Evolutionary conservation across 768 basidiomycete genomes (phyloP).

Genomic region (Lentinula detonsa): DNA sequence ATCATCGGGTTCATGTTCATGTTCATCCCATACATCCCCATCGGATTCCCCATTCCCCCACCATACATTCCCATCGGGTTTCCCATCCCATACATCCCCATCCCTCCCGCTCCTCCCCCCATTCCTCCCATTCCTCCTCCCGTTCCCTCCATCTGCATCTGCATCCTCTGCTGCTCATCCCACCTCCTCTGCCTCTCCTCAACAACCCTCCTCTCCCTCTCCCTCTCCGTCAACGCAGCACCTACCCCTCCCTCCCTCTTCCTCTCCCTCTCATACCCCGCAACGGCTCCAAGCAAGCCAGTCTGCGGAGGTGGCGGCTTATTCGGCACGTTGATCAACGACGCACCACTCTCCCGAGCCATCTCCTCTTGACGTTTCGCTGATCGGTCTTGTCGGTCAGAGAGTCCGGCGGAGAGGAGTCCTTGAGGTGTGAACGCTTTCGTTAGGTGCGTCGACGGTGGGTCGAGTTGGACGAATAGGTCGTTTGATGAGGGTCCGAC

Average conservation of each 20-base stretch:
- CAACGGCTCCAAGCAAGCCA: conserved; percentile 93
- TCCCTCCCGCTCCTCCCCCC: not conserved
- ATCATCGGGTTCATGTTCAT: conserved; percentile 19
- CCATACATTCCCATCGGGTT: conserved; percentile 13
- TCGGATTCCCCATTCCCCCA: conserved; percentile 8
- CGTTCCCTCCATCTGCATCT: conserved; percentile 20
- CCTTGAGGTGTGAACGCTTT: conserved; percentile 96
- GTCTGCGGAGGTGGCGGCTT: conserved; percentile 95
- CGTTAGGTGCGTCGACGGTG: conserved; percentile 67
- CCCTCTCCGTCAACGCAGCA: conserved; percentile 90
- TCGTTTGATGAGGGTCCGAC: conserved; percentile 26
- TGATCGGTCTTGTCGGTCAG: conserved; percentile 93
- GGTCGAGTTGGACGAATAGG: conserved; percentile 69
- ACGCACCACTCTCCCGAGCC: conserved; percentile 86
- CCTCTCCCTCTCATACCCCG: conserved; percentile 89
- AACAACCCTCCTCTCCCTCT: conserved; percentile 85
- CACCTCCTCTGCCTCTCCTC: conserved; percentile 92
- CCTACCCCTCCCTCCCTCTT: conserved; percentile 95
- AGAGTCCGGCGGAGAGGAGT: conserved; percentile 87
- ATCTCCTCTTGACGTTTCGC: conserved; percentile 93
- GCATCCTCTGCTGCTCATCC: conserved; percentile 85
- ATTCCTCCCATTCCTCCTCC: conserved; percentile 29
- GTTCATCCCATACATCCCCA: conserved; percentile 19
- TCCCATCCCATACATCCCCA: conserved; percentile 28
- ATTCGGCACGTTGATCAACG: conserved; percentile 91